Conservation (phyloP, 768 basidiomycete species). For the Asterophora lycoperdoides region DNA sequence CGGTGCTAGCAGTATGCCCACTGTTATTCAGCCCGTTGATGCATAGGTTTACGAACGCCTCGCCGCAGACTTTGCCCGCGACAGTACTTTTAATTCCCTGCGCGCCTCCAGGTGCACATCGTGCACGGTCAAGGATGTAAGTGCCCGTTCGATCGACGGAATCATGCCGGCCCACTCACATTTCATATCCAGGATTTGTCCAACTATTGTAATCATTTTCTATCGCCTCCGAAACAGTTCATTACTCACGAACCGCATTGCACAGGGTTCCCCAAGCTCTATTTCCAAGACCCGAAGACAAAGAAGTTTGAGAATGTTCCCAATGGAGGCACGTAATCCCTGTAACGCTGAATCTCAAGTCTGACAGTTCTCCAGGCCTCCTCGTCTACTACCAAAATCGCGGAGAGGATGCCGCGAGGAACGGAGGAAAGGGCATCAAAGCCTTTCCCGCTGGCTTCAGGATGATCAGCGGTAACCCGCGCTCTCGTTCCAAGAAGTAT, state of each 20-base stretch:
- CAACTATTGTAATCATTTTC: slow-evolving; percentile 32
- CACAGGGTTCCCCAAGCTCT: slow-evolving; percentile 39
- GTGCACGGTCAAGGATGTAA: slow-evolving; percentile 36
- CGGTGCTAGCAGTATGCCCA: slow-evolving; percentile 31
- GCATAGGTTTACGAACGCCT: neutral
- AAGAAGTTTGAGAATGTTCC: slow-evolving; percentile 32
- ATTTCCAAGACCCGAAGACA: slow-evolving; percentile 37
- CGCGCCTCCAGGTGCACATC: slow-evolving; percentile 36
- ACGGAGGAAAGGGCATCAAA: slow-evolving; percentile 37
- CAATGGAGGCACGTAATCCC: slow-evolving; percentile 29
- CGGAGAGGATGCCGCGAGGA: slow-evolving; percentile 31
- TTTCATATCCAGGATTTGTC: slow-evolving; percentile 28
- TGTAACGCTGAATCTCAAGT: neutral
- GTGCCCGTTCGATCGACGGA: neutral
- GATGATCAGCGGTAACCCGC: slow-evolving; percentile 40
- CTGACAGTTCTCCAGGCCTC: slow-evolving; percentile 23
- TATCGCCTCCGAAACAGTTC: neutral
- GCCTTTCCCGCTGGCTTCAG: slow-evolving; percentile 41
- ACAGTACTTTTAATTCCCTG: slow-evolving; percentile 31
- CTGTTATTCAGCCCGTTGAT: neutral
- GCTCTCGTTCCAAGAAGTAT: slow-evolving; percentile 33
- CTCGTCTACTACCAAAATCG: slow-evolving; percentile 41
- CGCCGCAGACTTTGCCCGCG: slow-evolving; percentile 29
- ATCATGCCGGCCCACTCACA: too few species aligned
- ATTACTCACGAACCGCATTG: neutral